These are phyloP conservation scores for Peronospora destructor DNA, from an alignment of 352 stramenopile species.

Conservation along the genomic window DNA sequence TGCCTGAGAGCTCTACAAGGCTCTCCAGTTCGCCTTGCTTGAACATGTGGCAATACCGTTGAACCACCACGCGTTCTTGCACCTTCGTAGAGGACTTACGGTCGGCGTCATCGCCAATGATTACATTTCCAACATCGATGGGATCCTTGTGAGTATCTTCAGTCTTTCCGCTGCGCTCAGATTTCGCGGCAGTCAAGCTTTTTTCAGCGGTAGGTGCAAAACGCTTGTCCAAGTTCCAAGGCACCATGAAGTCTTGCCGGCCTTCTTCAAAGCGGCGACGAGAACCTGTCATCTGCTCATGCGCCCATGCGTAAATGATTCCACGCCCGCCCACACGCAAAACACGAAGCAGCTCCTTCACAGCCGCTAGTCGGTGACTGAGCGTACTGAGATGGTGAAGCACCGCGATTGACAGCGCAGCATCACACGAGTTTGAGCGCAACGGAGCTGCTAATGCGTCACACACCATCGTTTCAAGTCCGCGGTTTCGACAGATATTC, in stretches of 20 bases:
- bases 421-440: constrained; percentile 65
- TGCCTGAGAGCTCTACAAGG: constrained; percentile 48
- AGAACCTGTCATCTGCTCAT: constrained; percentile 75
- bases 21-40: constrained; percentile 79
- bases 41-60: constrained; percentile 88
- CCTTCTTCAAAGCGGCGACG: constrained; percentile 62
- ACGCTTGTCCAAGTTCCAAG: constrained; percentile 81
- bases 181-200: constrained; percentile 1
- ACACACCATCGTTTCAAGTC: constrained; percentile 66
- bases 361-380: constrained; percentile 55
- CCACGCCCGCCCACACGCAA: constrained; percentile 55
- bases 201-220: constrained; percentile 32
- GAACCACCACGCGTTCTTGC: constrained; percentile 47
- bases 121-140: constrained; percentile 7
- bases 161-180: constrained; percentile 6
- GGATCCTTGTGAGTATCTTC: constrained; percentile 5
- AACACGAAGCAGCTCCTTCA: constrained; percentile 74
- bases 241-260: constrained; percentile 84
- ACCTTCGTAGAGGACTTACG: constrained; percentile 5
- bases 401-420: constrained; percentile 77
- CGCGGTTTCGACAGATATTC: constrained; percentile 49
- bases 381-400: constrained; percentile 79
- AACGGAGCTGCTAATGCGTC: constrained; percentile 72
- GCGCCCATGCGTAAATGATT: constrained; percentile 83
- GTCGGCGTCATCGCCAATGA: constrained; percentile 5